Evolutionary conservation across 192 early-diverging fungal genomes (phyloP), one percentile per base, ranked within the genome.

Genomic region (Backusella tuberculispora): DNA sequence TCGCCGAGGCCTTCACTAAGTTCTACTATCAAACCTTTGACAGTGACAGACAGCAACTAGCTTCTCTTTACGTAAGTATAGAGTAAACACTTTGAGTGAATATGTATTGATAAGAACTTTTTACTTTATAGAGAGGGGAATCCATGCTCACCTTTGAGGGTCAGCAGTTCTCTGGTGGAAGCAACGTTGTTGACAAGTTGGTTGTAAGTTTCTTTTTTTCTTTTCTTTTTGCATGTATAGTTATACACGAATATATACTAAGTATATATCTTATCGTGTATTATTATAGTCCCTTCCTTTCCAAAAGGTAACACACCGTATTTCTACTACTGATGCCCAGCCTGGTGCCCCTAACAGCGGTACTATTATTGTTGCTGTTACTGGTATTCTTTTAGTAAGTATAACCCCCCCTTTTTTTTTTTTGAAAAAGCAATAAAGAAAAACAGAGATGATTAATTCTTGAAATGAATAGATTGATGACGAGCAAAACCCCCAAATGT

Each of bases 21-120:
- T 98, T 80, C 83, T 98, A 98, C 89, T 98, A 98, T 85, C 65
- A 86, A 71, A 88, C 91, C 14, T 98, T 98, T 81, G 95, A 95
- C 81, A 19, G 74, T 38, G 85, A 92, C 83, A 90, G 96, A 66
- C 71, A 71, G 6, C 74, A 77, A 0, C 86, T 98, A 46, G 80
- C 74, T 19, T 73, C 87, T 50, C 90, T 98, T 73, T 98, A 97
- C 83, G 95, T 97, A 91, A 73, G 92, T 45, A 40, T 2, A 15
- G 37, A 15, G 15, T 26, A 21, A 60, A 60, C 7, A 26, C 9
- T 4, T 21, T 21, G 6, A 15, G 24, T 47, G 15, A n/a, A n/a
- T 15, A 8, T 34, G 19, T 26, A 14, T 14, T 64, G 63, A 29
- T 21, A n/a, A 12, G 3, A 38, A 21, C 17, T 69, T 69, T 63